Base-by-base conservation (phyloP, 768 basidiomycete genomes). In the Kwoniella botswanensis region DNA sequence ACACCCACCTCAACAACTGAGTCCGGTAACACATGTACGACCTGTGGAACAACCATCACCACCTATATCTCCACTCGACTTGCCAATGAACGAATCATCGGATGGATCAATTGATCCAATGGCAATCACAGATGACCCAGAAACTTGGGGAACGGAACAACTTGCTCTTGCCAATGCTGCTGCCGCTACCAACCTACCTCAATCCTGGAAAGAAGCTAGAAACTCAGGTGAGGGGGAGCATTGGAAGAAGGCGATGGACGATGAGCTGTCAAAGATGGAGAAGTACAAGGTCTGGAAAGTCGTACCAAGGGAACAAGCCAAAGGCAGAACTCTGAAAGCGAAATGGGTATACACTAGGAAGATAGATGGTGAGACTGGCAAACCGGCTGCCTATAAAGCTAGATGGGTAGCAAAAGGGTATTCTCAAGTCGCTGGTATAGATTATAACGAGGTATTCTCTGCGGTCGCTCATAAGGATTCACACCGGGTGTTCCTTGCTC, bases 321-420 rank as follows among this genome's bases (percentile, higher is more conserved):
- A 50, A 50, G 46, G 46, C 17, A 69, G 82, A 0, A 82, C 86
- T 1, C 74, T 22, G 69, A 75, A 17, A 82, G 79, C 24, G 12
- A 65, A 68, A 6, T 86, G 86, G 86, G 84, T 85, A 1, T 86
- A 79, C 67, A 75, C 61, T 0, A 73, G 53, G 68, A 85, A 21
- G 75, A 77, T 24, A 29, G 78, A 72, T 35, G 82, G 80, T 11
- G 74, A 75, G 26, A 76, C 81, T 0, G 68, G 76, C 0, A 65
- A 81, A 67, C 60, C 65, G 18, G n/a, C 56, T 21, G 57, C 24
- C n/a, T 76, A 71, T 60, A 76, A 73, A 46, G 75, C 70, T 60
- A 29, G 75, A 66, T 63, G 63, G 63, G 66, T 71, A 18, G 72
- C 72, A 6, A 63, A 67, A 60, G 72, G 75, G 1, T 76, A 22